Conservation (phyloP, 441 rosid species). For the Gossypium schwendimanii region DNA sequence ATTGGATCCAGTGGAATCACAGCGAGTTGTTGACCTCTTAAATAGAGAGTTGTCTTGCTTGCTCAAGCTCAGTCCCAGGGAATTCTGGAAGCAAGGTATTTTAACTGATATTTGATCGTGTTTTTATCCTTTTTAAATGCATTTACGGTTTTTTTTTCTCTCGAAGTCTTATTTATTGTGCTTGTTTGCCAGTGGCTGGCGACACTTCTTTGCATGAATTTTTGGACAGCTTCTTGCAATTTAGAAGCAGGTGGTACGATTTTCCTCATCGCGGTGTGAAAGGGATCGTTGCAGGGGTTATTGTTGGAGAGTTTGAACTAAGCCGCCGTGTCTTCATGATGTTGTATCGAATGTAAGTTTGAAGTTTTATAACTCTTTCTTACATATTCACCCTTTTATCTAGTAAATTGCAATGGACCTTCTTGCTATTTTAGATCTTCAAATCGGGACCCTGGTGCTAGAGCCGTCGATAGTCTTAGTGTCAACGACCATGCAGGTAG, state of each 20-base stretch:
- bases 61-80: slow-evolving; percentile 72
- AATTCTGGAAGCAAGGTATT: slow-evolving; percentile 86
- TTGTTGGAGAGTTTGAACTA: slow-evolving; percentile 77
- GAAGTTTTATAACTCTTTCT: not conserved
- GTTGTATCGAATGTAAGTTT: slow-evolving; percentile 78
- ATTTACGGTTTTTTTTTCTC: not conserved
- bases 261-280: slow-evolving; percentile 82
- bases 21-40: slow-evolving; percentile 89
- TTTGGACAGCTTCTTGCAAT: slow-evolving; percentile 74
- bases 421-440: slow-evolving; percentile 60
- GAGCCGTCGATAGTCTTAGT: slow-evolving; percentile 62
- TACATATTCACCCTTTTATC: not conserved
- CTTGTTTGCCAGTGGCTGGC: slow-evolving; percentile 51
- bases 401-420: not conserved
- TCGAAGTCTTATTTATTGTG: not conserved
- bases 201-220: slow-evolving; percentile 72
- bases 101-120: not conserved
- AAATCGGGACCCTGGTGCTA: slow-evolving; percentile 84
- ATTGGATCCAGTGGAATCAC: slow-evolving; percentile 84
- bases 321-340: slow-evolving; percentile 85
- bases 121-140: not conserved
- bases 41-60: slow-evolving; percentile 71
- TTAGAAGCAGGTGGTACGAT: slow-evolving; percentile 94
- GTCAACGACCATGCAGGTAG: slow-evolving; percentile 73
- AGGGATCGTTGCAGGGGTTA: slow-evolving; percentile 76